A percentile compares a stretch with the other conserved stretches of the same genome.
phyloP scores from a whole-genome alignment of 75 land plant genomes.

The Larix kaempferi region DNA sequence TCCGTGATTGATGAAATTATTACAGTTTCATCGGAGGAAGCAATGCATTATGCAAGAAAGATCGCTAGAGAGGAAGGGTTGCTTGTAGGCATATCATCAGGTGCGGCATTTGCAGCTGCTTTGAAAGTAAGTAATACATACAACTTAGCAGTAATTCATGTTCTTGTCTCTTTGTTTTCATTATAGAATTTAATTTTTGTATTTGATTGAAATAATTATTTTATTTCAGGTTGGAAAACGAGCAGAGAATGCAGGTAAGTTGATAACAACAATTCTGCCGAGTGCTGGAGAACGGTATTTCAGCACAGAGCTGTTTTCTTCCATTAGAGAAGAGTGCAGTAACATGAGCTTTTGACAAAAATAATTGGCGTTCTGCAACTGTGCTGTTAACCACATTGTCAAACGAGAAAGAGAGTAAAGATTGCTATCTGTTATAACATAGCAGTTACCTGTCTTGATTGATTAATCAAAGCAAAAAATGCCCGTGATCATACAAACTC shows the following conservation, averaged over 20 bases:
- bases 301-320: conserved; percentile 31
- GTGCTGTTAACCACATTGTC: no score
- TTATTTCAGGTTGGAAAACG: conserved; percentile 29
- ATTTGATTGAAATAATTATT: background rate
- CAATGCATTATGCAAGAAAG: conserved; percentile 11
- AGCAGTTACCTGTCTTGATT: no score
- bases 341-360: conserved; percentile 18
- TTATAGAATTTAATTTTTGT: background rate
- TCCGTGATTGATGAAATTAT: conserved; percentile 26
- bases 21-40: conserved; percentile 20
- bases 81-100: conserved; percentile 30
- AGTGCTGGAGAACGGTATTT: conserved; percentile 37
- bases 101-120: conserved; percentile 32
- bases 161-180: background rate
- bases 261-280: conserved; percentile 27
- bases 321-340: conserved; percentile 27
- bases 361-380: no score
- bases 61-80: conserved; percentile 25
- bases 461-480: no score
- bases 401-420: no score
- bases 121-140: conserved; percentile 12
- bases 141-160: background rate
- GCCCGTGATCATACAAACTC: no score
- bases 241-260: conserved; percentile 33
- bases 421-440: no score